Evolutionary conservation across 768 basidiomycete species (phyloP), one percentile per base, ranked within the genome.

Genomic region (Pleurotus salmoneostramineus): DNA sequence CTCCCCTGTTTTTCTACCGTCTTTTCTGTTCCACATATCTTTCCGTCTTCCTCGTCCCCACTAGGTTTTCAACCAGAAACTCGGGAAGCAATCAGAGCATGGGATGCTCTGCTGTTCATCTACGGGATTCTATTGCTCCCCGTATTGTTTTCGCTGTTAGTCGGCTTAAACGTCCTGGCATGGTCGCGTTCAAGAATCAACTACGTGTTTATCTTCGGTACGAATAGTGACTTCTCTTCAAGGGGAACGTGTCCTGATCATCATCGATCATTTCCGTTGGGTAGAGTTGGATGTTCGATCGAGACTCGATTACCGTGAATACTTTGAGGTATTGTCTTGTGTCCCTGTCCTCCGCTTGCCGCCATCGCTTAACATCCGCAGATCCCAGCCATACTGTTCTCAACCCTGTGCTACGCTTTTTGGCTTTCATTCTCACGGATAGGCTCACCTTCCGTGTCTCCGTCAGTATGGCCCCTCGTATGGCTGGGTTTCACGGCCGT

Each of bases 151-250:
- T 76, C 84, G 1, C 60, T 93, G 34, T 73, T 97, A 0, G 82
- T 98, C 56, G 90, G 92, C 27, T 58, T 90, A n/a, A 98, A 99
- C 67, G 62, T 98, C 4, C 63, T 87, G 17, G 88, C 87, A 0
- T 99, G 91, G 89, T 77, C 83, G 0, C 71, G 72, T 4, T 75
- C 86, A 4, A 79, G 89, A 47, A 93, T 99, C 63, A 98, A 98
- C 67, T 96, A 95, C 64, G 81, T 87, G n/a, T 96, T 98, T 69
- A 91, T 95, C 36, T 91, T 95, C 65, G 89, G 89, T 90, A 58
- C 40, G 80, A 64, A 42, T n/a, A 47, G 21, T 47, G 33, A 66
- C 55, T 58, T 62, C 21, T 27, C 21, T 27, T 27, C 21, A 27
- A 27, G 62, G 58, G 47, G 27, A 27, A 27, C 21, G 21, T 27